Evolutionary conservation across 2,329 filamentous ascomycete species (phyloP).

Genomic region (Sporothrix luriei): DNA sequence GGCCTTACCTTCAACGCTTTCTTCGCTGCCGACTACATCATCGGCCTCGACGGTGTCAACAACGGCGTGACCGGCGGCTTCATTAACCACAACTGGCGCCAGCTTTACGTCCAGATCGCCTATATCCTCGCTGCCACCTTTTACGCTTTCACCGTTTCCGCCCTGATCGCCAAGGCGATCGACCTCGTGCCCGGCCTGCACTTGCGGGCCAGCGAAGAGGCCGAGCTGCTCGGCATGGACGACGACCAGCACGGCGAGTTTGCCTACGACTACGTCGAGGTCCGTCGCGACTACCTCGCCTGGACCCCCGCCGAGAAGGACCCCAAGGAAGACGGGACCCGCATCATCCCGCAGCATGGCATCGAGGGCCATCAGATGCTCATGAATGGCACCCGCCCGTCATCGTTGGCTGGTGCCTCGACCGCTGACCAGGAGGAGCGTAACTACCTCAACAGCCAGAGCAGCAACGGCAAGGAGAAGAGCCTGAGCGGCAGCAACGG

Average conservation of each 20-base stretch:
- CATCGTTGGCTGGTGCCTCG: conserved; percentile 24
- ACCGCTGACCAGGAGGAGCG: conserved; percentile 20
- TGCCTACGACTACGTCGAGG: conserved; percentile 88
- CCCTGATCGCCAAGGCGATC: conserved; percentile 72
- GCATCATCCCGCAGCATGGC: conserved; percentile 69
- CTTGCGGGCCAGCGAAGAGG: conserved; percentile 77
- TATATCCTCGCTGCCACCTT: conserved; percentile 68
- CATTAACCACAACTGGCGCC: conserved; percentile 72
- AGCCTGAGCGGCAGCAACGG: conserved; percentile 15
- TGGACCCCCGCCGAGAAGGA: conserved; percentile 78
- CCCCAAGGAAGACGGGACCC: conserved; percentile 60
- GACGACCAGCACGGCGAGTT: conserved; percentile 90
- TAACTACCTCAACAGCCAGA: conserved; percentile 25
- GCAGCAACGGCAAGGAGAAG: conserved; percentile 29
- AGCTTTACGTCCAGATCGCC: conserved; percentile 78
- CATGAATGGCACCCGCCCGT: conserved; percentile 28
- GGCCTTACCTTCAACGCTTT: conserved; percentile 73
- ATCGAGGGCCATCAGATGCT: conserved; percentile 70
- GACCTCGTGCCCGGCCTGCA: conserved; percentile 76
- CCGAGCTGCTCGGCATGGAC: conserved; percentile 84
- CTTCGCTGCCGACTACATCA: conserved; percentile 70
- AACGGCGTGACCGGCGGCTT: conserved; percentile 66
- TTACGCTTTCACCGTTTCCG: conserved; percentile 74
- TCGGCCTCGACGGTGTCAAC: conserved; percentile 77
- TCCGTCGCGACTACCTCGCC: conserved; percentile 82